Base-by-base conservation (phyloP, 768 basidiomycete species). In the Crassisporium funariophilum region DNA sequence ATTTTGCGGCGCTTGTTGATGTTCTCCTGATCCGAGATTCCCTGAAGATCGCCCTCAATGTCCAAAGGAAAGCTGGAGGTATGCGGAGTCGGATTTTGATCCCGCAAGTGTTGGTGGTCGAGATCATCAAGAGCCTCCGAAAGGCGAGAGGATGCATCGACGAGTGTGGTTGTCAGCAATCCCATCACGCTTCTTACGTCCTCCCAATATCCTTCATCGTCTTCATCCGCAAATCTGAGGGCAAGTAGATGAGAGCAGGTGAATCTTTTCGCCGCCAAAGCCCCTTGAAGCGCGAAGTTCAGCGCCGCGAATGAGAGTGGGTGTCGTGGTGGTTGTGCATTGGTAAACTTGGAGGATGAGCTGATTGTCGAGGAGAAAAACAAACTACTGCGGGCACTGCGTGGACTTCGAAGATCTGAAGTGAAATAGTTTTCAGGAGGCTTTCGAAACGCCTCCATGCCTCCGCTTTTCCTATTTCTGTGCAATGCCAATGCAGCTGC, bases 131-230 rank as follows among this genome's bases (percentile, higher is more conserved):
- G 67, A 1, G 83, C 85, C 25, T 83, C 83, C 0, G 73, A 64
- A 4, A 93, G 72, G 20, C 83, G 68, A 6, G 81, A 69, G 2
- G 83, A 75, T 2, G 85, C 78, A 53, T 91, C 88, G 2, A 73
- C 72, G 24, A 92, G 72, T 7, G 87, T 76, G 31, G 74, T 82
- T 6, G 84, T 85, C 49, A 92, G 64, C 10, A 92, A 62, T 10
- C 72, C 73, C 74, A 91, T 84, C 39, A 93, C 81, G 20, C 83
- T 81, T 11, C 85, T 77, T 21, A 88, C 88, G 55, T 91, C 84
- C 55, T 91, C 90, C 90, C 90, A 93, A 55, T 93, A 93, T 4
- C 75, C 71, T 41, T 84, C 83, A 52, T 88, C 86, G 24, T 84
- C 86, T 38, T 80, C 81, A 36, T 84, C 83, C 34, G 53, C 59